Percentiles rank a stretch among this genome's conserved stretches.
phyloP scores from a whole-genome alignment of 2,329 filamentous ascomycete species.

The Colletotrichum orchidophilum region DNA sequence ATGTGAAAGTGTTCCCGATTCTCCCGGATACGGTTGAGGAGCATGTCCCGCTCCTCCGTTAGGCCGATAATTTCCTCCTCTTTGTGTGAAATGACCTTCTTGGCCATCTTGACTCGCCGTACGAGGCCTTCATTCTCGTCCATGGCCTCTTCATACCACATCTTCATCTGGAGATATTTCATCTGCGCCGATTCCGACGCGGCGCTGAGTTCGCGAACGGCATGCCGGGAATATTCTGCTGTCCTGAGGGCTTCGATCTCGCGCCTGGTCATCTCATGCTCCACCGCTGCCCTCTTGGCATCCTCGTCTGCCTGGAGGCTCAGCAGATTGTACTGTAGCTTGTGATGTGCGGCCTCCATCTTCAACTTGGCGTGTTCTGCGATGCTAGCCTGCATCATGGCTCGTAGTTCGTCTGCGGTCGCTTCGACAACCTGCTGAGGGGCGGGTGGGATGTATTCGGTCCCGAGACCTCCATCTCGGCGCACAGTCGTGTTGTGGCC shows the following conservation, averaged over 20 bases:
- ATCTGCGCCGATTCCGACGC: slow-evolving; percentile 62
- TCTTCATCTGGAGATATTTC: slow-evolving; percentile 70
- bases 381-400: slow-evolving; percentile 64
- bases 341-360: slow-evolving; percentile 89
- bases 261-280: slow-evolving; percentile 89
- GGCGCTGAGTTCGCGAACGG: slow-evolving; percentile 61
- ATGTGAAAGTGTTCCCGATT: slow-evolving; percentile 88
- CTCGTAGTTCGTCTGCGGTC: slow-evolving; percentile 63
- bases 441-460: slow-evolving; percentile 58
- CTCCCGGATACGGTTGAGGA: slow-evolving; percentile 86
- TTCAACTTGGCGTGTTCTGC: slow-evolving; percentile 70
- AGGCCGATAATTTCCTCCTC: slow-evolving; percentile 77
- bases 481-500: slow-evolving; percentile 45
- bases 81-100: slow-evolving; percentile 80
- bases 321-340: slow-evolving; percentile 87
- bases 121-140: slow-evolving; percentile 72
- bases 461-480: slow-evolving; percentile 28
- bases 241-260: slow-evolving; percentile 86
- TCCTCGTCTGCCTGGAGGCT: slow-evolving; percentile 86
- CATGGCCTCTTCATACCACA: slow-evolving; percentile 71
- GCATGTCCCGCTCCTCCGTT: slow-evolving; percentile 78
- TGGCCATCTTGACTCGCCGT: slow-evolving; percentile 75
- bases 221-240: slow-evolving; percentile 74
- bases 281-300: slow-evolving; percentile 86
- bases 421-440: slow-evolving; percentile 62